These are phyloP conservation scores for Pseudozyma pruni DNA, from an alignment of 1,284 basidiomycete genomes.

Conservation along the genomic window DNA sequence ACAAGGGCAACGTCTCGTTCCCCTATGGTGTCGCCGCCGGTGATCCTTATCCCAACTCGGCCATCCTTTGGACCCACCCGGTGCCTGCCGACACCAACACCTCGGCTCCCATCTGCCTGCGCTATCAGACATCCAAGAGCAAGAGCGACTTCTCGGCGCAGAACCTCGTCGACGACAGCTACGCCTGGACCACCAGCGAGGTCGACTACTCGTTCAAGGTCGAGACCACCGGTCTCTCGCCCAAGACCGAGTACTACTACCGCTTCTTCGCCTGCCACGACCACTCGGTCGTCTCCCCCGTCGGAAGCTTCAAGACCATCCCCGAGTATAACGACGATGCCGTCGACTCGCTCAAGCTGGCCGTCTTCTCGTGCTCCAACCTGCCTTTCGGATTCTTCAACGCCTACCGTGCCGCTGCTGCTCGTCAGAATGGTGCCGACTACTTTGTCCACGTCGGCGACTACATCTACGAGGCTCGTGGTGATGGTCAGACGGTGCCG, in stretches of 20 bases:
- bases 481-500: conserved; percentile 32
- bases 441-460: conserved; percentile 76
- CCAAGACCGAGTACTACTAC: conserved; percentile 75
- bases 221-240: conserved; percentile 72
- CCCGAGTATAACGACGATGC: conserved; percentile 46
- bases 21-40: conserved; percentile 71
- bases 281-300: conserved; percentile 67
- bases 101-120: conserved; percentile 74
- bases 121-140: conserved; percentile 70
- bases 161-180: conserved; percentile 70
- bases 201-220: conserved; percentile 76
- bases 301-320: conserved; percentile 71
- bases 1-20: conserved; percentile 61
- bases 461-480: conserved; percentile 70
- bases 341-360: conserved; percentile 72
- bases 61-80: conserved; percentile 74
- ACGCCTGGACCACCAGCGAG: conserved; percentile 75
- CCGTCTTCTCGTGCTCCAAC: conserved; percentile 75
- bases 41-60: conserved; percentile 74
- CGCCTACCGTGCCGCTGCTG: conserved; percentile 74
- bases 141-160: conserved; percentile 58
- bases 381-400: conserved; percentile 75
- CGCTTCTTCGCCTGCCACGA: conserved; percentile 73
- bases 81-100: conserved; percentile 38
- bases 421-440: conserved; percentile 72